Evolutionary conservation across 176 grass and related monocot species (phyloP).

Genomic region (Rhynchospora tenuis): DNA sequence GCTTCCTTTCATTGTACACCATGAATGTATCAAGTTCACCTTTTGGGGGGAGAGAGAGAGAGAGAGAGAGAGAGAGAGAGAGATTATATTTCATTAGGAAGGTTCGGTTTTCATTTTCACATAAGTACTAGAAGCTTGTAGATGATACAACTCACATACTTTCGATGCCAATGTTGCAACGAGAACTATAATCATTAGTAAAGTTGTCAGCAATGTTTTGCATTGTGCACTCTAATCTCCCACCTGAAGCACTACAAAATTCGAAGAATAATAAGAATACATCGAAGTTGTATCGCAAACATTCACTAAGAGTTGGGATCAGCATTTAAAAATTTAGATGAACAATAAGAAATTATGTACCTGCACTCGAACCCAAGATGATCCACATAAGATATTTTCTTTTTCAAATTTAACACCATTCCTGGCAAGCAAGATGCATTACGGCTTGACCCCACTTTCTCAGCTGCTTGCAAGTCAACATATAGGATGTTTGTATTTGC

Average conservation of each 20-base stretch:
- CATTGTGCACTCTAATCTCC: constrained; percentile 95
- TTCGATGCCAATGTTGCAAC: constrained; percentile 68
- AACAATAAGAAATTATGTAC: constrained; percentile 49
- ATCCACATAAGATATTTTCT: constrained; percentile 71
- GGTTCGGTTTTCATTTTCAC: neutral
- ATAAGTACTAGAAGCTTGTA: constrained; percentile 12
- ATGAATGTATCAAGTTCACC: constrained; percentile 82
- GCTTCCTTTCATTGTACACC: constrained; percentile 95
- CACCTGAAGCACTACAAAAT: constrained; percentile 56
- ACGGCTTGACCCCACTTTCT: constrained; percentile 75
- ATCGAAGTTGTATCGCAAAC: neutral
- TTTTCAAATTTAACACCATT: constrained; percentile 95
- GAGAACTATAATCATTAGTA: constrained; percentile 58
- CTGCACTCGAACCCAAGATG: constrained; percentile 90
- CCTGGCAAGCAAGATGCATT: constrained; percentile 77
- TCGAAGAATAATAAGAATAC: neutral
- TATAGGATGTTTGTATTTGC: constrained; percentile 99
- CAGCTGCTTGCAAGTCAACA: constrained; percentile 72
- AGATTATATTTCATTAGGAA: neutral
- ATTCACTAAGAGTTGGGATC: neutral
- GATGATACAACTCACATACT: constrained; percentile 52
- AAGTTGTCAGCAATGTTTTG: constrained; percentile 96
- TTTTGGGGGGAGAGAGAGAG: constrained; percentile 19
- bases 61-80: neutral
- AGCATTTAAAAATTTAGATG: constrained; percentile 10